Percentiles rank a stretch among this genome's conserved stretches.
phyloP scores from a whole-genome alignment of 345 rosid genomes.

The Aethionema arabicum region DNA sequence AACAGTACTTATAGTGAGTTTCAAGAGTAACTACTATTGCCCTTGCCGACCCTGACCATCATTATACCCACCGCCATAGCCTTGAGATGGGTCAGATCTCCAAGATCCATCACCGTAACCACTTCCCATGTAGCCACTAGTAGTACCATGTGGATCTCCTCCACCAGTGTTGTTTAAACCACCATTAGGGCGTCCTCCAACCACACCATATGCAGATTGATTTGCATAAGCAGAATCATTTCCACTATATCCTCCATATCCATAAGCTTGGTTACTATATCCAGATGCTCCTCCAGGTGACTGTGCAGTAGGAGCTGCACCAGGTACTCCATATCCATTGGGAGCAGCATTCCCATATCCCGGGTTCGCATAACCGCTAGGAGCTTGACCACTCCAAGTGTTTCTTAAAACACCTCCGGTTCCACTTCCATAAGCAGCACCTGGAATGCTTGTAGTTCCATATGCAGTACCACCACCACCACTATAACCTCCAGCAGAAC shows the following conservation, averaged over 20 bases:
- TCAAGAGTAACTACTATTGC: conserved; percentile 44
- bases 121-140: conserved; percentile 60
- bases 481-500: conserved; percentile 56
- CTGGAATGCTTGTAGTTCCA: conserved; percentile 30
- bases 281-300: conserved; percentile 68
- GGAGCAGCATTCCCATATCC: conserved; percentile 76
- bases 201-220: conserved; percentile 65
- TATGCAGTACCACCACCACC: conserved; percentile 54
- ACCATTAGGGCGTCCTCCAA: conserved; percentile 50
- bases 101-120: conserved; percentile 70
- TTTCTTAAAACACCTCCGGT: conserved; percentile 42
- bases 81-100: conserved; percentile 71
- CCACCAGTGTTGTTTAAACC: conserved; percentile 34
- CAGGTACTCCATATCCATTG: conserved; percentile 51
- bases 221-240: conserved; percentile 69
- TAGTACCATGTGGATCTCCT: conserved; percentile 42
- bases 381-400: conserved; percentile 71
- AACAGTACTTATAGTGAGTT: conserved; percentile 7
- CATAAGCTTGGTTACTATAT: conserved; percentile 74
- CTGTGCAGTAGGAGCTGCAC: conserved; percentile 58
- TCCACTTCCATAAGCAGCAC: conserved; percentile 27
- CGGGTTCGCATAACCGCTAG: conserved; percentile 79
- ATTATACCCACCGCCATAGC: conserved; percentile 64
- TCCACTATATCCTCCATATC: conserved; percentile 69
- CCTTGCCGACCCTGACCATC: conserved; percentile 66